phyloP scores from a whole-genome alignment of 768 basidiomycete genomes.

The Chalciporus chontae region DNA sequence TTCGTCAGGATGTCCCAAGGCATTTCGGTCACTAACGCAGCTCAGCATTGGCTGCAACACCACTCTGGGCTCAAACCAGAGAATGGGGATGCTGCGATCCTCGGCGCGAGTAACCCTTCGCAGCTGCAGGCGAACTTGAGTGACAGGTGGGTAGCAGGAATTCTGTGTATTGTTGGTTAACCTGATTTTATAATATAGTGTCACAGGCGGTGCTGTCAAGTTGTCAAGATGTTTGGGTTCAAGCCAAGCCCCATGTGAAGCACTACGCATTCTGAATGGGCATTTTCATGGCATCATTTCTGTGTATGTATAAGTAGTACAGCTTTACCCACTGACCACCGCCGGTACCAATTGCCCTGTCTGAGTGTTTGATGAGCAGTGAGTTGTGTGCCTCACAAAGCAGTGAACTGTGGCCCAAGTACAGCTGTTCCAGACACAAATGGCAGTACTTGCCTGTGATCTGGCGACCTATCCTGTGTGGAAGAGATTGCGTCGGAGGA shows the following conservation, averaged over 20 bases:
- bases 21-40: not conserved
- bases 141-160: not conserved
- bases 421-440: not conserved
- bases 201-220: not conserved
- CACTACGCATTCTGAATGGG: too few relatives aligned
- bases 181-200: too few relatives aligned
- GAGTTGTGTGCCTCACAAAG: not conserved
- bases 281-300: too few relatives aligned
- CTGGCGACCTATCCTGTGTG: not conserved
- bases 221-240: not conserved
- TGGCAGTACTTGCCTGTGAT: not conserved
- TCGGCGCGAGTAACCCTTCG: constrained; percentile 32
- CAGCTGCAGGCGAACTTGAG: constrained; percentile 29
- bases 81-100: constrained; percentile 27
- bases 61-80: not conserved
- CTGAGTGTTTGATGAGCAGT: not conserved
- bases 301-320: too few relatives aligned
- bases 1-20: not conserved
- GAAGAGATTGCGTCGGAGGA: not conserved
- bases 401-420: not conserved
- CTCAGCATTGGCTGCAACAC: constrained; percentile 6
- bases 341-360: not conserved
- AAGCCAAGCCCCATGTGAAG: not conserved
- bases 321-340: not conserved
- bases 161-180: not conserved